Evolutionary conservation across 192 early-diverging fungal genomes (phyloP).

Genomic region (Rhizoclosmatium globosum): DNA sequence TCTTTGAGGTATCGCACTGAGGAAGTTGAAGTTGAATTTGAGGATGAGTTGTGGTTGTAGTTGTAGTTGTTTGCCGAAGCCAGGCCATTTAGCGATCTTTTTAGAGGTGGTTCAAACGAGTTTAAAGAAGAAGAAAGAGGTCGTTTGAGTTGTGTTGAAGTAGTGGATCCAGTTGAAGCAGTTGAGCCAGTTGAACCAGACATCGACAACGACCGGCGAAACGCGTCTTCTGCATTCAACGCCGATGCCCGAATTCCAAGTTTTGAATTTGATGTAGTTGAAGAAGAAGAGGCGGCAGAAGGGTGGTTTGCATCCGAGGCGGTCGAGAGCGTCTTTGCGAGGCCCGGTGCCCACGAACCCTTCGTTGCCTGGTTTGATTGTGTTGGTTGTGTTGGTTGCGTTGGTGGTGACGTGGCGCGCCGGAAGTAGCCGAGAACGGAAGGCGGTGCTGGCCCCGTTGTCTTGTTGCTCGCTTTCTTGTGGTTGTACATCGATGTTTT

Average conservation of each 20-base stretch:
- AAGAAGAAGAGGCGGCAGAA: no score
- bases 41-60: background rate
- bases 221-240: background rate
- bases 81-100: no score
- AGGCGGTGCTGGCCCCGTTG: background rate
- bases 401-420: background rate
- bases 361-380: background rate
- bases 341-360: background rate
- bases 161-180: background rate
- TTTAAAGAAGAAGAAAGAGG: background rate
- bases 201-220: background rate
- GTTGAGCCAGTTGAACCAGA: no score
- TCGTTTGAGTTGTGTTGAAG: background rate
- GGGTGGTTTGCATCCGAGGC: background rate
- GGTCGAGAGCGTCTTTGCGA: background rate
- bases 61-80: no score
- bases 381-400: background rate
- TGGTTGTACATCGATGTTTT: background rate
- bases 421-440: background rate
- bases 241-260: background rate
- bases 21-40: background rate
- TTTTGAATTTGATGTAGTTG: background rate
- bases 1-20: background rate
- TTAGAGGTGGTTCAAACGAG: background rate
- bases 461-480: background rate